Base-by-base conservation (phyloP, 192 early-diverging fungal genomes). In the Paraglomus occultum region DNA sequence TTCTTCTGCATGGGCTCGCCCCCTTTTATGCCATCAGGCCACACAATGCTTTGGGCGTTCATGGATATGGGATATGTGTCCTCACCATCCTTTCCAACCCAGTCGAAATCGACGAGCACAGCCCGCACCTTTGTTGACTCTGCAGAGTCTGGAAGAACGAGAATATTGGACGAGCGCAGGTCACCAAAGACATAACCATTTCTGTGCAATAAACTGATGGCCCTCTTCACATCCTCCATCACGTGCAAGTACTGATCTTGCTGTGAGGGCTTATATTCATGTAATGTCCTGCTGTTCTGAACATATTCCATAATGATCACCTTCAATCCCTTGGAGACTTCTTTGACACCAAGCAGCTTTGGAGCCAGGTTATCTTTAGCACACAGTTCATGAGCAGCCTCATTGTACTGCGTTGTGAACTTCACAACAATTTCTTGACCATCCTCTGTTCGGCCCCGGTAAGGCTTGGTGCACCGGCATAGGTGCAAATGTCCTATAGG, bases 171-270 rank as follows among this genome's bases (percentile, higher is more conserved):
- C 9, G 8, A 6, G 17, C 58, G 31, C 12, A 60, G 31, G 38
- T 60, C 58, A 39, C 58, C 58, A 39, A 60, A 60, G 17, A 60
- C 58, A 60, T 42, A 6, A 8, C 12, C 38, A 39, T 60, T 60
- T 31, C 8, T 39, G 22, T 60, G 58, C 8, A 60, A 22, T 7
- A 38, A 12, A 5, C 17, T n/a, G 12, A 60, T 39, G 22, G 58
- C 58, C 8, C 18, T 22, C 46, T 60, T 9, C 11, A 60, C 17
- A 38, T 60, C 17, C 43, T 60, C 6, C 6, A 60, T 5, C 11
- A 60, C 58, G 10, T 39, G 10, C 5, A 11, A 4, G 43, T 60
- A 60, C 6, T 38, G 38, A 5, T 60, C 17, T 8, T 39, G 5
- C n/a, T n/a, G n/a, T 20, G 38, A 42, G 31, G 43, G 5, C 5